Evolutionary conservation across 2,329 filamentous ascomycete genomes (phyloP).

Genomic region (Penicillium sp.): DNA sequence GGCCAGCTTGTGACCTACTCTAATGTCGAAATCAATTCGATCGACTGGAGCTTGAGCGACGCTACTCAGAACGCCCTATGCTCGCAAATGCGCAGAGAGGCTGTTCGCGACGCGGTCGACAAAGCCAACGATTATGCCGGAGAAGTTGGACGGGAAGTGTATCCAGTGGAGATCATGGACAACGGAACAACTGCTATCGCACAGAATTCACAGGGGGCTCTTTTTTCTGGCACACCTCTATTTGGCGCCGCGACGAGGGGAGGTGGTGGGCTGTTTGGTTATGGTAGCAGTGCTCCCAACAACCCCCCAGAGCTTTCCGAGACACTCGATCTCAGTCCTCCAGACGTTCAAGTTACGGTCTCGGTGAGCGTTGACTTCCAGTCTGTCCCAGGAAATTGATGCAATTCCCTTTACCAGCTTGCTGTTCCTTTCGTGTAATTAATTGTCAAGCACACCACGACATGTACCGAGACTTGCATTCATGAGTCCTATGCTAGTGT

Average conservation of each 20-base stretch:
- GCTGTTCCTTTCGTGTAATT: background rate
- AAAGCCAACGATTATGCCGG: conserved; percentile 28
- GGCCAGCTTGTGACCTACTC: conserved; percentile 19
- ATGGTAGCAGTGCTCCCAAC: background rate
- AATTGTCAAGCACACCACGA: background rate
- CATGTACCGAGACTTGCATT: background rate
- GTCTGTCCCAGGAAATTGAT: background rate
- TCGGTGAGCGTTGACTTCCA: background rate
- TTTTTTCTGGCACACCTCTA: background rate
- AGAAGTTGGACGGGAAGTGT: conserved; percentile 22
- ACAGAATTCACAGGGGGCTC: background rate
- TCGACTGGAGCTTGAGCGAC: conserved; percentile 31
- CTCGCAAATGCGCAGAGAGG: conserved; percentile 24
- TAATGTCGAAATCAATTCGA: conserved; percentile 25
- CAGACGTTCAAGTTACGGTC: background rate
- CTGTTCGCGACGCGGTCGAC: conserved; percentile 27
- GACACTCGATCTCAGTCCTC: background rate
- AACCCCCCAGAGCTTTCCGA: background rate
- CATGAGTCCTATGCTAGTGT: no score
- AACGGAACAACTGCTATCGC: background rate
- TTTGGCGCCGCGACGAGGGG: background rate
- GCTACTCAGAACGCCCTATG: conserved; percentile 20
- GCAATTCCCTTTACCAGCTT: background rate
- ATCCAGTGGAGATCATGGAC: conserved; percentile 18
- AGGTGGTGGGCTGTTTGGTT: background rate